Evolutionary conservation across 805 yeast species (phyloP), one percentile per base, ranked within the genome.

Genomic region (Candida adriatica): DNA sequence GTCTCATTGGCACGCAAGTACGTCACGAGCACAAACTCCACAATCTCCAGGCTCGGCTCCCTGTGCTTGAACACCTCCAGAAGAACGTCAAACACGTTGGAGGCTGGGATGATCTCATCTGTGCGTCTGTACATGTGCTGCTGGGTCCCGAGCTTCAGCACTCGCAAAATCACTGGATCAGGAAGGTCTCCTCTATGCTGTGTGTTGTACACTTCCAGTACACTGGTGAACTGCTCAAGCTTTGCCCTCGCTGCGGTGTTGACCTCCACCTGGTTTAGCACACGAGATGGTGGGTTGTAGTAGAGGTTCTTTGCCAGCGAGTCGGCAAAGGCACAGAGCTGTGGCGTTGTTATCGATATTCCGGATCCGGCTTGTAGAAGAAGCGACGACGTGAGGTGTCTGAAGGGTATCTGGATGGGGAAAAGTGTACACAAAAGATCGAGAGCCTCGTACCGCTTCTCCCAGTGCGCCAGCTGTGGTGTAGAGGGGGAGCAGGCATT

Each of bases 111-210:
- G 4, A 32, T 19, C 9, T 38, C 33, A 13, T 35, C 37, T 8
- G 23, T 18, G 25, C 18, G 32, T 6, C 4, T 2, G 19, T 28
- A 49, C 8, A 41, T 15, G 21, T 45, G 45, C 18, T 49, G 51
- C 24, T 47, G 51, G 2, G 51, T 46, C 6, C 38, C 33, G 4
- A 48, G 26, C 21, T 42, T 44, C 26, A 49, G 25, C 3, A 49
- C 21, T 2, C 31, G 29, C 16, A 49, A 17, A 5, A 38, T 17
- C 2, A 43, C 24, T 2, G 38, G 41, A 27, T 41, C 45, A 10
- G 41, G 31, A 2, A 49, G n/a, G 2, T 27, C 15, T 1, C 21
- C 29, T n/a, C 39, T 29, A 16, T 38, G n/a, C 11, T 39, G 34
- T 3, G 43, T 35, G 6, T 32, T 34, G 17, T 36, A 25, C 2